Evolutionary conservation across 305 asterid species (phyloP), one percentile per base, ranked within the genome.

Genomic region (Fraxinus velutina): DNA sequence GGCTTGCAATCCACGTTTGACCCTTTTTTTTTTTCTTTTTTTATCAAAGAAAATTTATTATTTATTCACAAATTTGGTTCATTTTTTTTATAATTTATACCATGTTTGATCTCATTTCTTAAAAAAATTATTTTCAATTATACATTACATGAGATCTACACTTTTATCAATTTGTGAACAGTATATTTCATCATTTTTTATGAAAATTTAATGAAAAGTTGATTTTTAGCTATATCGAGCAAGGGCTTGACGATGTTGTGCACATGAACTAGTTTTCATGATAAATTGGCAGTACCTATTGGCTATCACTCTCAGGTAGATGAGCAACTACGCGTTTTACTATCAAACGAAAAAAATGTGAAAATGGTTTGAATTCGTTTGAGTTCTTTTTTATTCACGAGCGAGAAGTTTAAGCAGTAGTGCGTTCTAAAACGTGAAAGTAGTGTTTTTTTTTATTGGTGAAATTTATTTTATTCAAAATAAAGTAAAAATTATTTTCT

Each of bases 1-100:
- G 75, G 12, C 79, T 83, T 84, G 79, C 75, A 73, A 19, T 2
- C 17, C 24, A 52, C 79, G 70, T 30, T 47, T 7, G 39, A 27
- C 42, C 19, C 30, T 12, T 6, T 8, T 22, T 60, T 60, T 30
- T 32, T 33, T 0, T 6, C 1, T 22, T 60, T 60, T 30, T 32
- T 33, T 0, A 42, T 42, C 50, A 42, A 9, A 42, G 15, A 42
- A 42, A 12, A 42, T 2, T 42, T 42, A 42, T 42, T 9, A 39
- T 42, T 10, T 47, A 52, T 52, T 52, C 21, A 4, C 64, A n/a
- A 3, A 15, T 5, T 52, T 52, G 2, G 8, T 52, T 15, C 17
- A 12, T 50, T 1, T 50, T 44, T 27, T 27, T 27, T 9, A 47
- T 39, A 39, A 39, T 8, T 39, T 27, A 12, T 47, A 12, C 19